A percentile compares a stretch with the other conserved stretches of the same genome.
Evolutionary conservation across 805 yeast genomes (phyloP).

Genomic region (Debaryomyces tyrocola): DNA sequence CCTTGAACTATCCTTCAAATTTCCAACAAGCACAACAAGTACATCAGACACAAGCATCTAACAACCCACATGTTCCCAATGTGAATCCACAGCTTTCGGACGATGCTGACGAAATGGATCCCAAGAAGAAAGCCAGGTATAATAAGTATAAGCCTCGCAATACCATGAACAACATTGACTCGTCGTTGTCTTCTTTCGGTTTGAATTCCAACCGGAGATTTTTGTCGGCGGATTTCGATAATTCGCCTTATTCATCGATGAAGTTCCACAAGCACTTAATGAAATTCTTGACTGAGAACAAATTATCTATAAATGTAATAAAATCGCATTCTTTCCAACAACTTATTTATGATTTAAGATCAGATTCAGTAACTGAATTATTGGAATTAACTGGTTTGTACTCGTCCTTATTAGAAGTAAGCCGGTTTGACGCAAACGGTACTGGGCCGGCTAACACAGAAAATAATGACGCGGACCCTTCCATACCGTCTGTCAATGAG

Average conservation of each 20-base stretch:
- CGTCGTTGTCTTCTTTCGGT: constrained; percentile 8
- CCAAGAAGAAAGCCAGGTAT: constrained; percentile 5
- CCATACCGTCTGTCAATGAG: constrained; percentile 20
- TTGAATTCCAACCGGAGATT: constrained; percentile 15
- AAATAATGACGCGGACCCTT: constrained; percentile 3
- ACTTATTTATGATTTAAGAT: constrained; percentile 48
- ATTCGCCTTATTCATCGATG: constrained; percentile 42
- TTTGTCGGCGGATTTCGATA: constrained; percentile 36
- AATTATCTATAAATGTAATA: constrained; percentile 47
- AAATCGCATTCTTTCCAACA: constrained; percentile 53
- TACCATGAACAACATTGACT: constrained; percentile 4
- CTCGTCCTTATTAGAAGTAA: constrained; percentile 45
- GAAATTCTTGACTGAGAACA: constrained; percentile 53
- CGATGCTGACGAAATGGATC: constrained; percentile 6
- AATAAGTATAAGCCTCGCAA: constrained; percentile 8
- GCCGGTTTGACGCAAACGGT: constrained; percentile 21
- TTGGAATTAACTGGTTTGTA: constrained; percentile 47
- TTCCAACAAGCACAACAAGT: constrained; percentile 8
- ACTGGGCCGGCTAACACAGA: constrained; percentile 6
- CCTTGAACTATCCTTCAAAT: constrained; percentile 16
- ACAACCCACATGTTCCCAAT: background rate
- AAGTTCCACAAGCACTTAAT: constrained; percentile 52
- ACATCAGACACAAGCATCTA: constrained; percentile 4
- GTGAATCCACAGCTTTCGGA: constrained; percentile 1
- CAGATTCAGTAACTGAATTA: constrained; percentile 48